A percentile compares a stretch with the other conserved stretches of the same genome.
These are phyloP conservation scores for Hirsutella minnesotensis DNA, from an alignment of 2,329 filamentous ascomycete species.

Conservation along the genomic window DNA sequence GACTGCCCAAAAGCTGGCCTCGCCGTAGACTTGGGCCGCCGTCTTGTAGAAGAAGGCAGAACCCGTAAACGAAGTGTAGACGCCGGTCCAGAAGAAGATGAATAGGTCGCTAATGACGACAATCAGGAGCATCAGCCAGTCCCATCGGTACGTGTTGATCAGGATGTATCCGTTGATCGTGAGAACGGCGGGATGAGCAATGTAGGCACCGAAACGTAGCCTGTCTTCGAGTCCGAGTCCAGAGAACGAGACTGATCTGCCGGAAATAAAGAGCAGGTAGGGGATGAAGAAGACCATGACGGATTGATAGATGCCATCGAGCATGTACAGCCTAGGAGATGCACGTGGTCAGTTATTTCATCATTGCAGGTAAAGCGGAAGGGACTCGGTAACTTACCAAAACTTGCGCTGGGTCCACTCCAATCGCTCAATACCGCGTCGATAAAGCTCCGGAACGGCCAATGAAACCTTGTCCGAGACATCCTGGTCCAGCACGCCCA, in stretches of 20 bases:
- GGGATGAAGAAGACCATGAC: conserved; percentile 88
- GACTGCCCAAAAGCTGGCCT: conserved; percentile 79
- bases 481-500: conserved; percentile 95
- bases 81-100: conserved; percentile 91
- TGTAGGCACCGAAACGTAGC: conserved; percentile 73
- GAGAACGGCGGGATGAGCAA: conserved; percentile 72
- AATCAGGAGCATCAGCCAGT: conserved; percentile 86
- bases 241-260: conserved; percentile 56
- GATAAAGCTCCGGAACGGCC: conserved; percentile 89
- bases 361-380: too few relatives aligned
- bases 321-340: conserved; percentile 94
- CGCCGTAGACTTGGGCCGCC: conserved; percentile 65
- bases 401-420: conserved; percentile 97
- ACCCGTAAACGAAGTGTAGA: conserved; percentile 51
- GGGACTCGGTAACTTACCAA: conserved; percentile 49
- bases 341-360: neutral
- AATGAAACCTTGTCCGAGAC: conserved; percentile 89
- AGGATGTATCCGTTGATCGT: conserved; percentile 91
- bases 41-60: conserved; percentile 58
- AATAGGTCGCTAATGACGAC: conserved; percentile 72
- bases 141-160: conserved; percentile 95
- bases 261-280: conserved; percentile 63
- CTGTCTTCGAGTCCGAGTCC: conserved; percentile 71
- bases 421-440: conserved; percentile 84
- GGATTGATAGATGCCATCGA: conserved; percentile 90